phyloP scores from a whole-genome alignment of 257 asterid species.

The Penstemon eatonii region DNA sequence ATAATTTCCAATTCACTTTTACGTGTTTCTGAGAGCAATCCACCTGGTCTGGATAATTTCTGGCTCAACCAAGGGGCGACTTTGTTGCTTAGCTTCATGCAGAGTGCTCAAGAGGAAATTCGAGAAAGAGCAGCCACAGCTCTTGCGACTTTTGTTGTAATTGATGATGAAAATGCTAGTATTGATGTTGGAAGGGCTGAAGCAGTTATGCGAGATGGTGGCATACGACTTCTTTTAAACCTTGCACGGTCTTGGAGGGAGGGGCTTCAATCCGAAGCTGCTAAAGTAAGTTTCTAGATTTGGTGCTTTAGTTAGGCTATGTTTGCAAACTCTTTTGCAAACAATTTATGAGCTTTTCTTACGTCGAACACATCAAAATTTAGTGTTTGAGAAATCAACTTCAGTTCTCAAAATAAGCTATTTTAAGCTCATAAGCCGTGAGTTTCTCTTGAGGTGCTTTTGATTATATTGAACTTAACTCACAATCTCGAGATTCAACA shows the following conservation, averaged over 20 bases:
- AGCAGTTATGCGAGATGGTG: constrained; percentile 67
- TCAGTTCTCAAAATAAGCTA: too few species aligned
- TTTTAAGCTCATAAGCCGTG: too few species aligned
- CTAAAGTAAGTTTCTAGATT: constrained; percentile 51
- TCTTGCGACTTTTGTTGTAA: constrained; percentile 74
- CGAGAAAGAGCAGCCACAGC: constrained; percentile 91
- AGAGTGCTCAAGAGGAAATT: constrained; percentile 74
- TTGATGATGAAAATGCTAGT: constrained; percentile 77
- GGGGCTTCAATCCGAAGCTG: constrained; percentile 85
- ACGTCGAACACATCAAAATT: too few species aligned
- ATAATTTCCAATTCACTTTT: constrained; percentile 61
- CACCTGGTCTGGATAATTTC: constrained; percentile 66
- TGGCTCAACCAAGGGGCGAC: constrained; percentile 81
- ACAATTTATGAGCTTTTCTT: too few species aligned
- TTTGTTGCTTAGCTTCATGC: constrained; percentile 69
- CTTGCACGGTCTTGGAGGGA: constrained; percentile 82
- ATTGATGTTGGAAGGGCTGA: constrained; percentile 79
- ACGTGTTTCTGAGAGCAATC: constrained; percentile 60
- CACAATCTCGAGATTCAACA: too few species aligned
- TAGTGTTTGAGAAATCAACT: too few species aligned
- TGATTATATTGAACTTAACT: too few species aligned
- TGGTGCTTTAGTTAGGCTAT: constrained; percentile 2
- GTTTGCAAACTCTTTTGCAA: too few species aligned
- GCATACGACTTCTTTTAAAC: constrained; percentile 61
- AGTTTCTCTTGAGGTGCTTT: too few species aligned